Evolutionary conservation across 2,329 filamentous ascomycete genomes (phyloP).

Genomic region (Stagonosporopsis cucurbitacearum): DNA sequence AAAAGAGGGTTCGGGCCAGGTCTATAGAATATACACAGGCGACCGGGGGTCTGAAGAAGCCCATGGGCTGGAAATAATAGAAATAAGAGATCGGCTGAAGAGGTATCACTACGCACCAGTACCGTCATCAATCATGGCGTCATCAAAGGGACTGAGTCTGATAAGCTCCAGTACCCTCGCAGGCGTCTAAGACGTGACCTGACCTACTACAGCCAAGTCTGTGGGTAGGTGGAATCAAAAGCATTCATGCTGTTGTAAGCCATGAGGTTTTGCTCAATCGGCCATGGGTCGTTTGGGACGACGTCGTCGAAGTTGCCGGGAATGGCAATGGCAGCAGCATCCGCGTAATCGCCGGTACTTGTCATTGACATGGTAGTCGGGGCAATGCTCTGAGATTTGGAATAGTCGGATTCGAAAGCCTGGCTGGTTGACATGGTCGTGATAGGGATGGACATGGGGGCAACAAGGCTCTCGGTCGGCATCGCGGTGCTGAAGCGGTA

Average conservation of each 20-base stretch:
- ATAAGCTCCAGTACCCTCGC: conserved; percentile 22
- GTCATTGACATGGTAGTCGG: conserved; percentile 35
- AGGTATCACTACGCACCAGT: conserved; percentile 38
- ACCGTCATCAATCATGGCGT: conserved; percentile 49
- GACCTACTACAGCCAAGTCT: conserved; percentile 40
- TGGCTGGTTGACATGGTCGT: conserved; percentile 31
- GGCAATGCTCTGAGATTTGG: conserved; percentile 33
- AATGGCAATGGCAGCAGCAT: conserved; percentile 42
- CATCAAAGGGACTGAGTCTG: conserved; percentile 31
- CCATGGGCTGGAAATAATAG: conserved; percentile 26
- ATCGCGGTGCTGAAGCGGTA: conserved; percentile 39
- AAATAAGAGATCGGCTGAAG: conserved; percentile 30
- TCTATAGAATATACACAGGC: conserved; percentile 46
- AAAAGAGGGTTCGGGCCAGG: conserved; percentile 28
- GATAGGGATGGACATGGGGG: conserved; percentile 35
- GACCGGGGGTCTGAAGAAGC: conserved; percentile 39
- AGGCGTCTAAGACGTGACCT: conserved; percentile 44
- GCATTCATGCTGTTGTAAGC: conserved; percentile 32
- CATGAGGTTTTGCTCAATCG: conserved; percentile 37
- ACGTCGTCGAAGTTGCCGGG: conserved; percentile 41
- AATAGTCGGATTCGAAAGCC: conserved; percentile 39
- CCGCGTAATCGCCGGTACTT: conserved; percentile 31
- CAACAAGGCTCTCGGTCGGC: conserved; percentile 31
- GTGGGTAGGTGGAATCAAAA: conserved; percentile 36
- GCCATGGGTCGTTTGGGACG: conserved; percentile 40